phyloP scores from a whole-genome alignment of 306 rosid species.

The Prunus kanzakura region DNA sequence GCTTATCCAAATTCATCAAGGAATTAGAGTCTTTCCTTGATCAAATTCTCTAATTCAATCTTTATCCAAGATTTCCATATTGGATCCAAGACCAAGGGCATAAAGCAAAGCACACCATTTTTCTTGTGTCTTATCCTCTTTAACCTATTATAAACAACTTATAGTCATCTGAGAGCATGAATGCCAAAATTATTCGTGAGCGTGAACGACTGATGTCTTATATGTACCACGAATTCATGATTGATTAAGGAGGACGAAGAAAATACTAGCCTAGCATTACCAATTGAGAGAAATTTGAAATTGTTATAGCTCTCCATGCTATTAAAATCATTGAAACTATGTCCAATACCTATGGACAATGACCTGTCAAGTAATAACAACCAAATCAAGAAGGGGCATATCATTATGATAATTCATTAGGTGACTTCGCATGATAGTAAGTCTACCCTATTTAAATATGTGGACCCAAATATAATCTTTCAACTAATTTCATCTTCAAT shows the following conservation, averaged over 20 bases:
- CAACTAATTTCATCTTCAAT: not conserved
- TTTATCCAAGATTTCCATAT: not conserved
- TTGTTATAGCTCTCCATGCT: not conserved
- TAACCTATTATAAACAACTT: too few species aligned
- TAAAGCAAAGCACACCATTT: not conserved
- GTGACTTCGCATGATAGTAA: conserved; percentile 11
- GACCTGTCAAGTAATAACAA: not conserved
- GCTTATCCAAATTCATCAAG: not conserved
- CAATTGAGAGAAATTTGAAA: not conserved
- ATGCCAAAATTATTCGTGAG: fast-evolving
- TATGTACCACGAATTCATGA: not conserved
- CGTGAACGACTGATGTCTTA: not conserved
- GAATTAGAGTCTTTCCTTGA: not conserved
- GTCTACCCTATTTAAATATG: not conserved
- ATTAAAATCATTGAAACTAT: not conserved
- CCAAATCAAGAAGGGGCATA: not conserved
- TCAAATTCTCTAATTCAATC: not conserved
- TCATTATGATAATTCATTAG: not conserved
- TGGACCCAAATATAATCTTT: not conserved
- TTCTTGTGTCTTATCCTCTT: not conserved
- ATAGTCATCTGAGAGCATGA: too few species aligned
- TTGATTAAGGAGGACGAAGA: not conserved
- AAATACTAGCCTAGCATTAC: not conserved
- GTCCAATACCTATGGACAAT: not conserved
- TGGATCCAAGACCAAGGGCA: not conserved